These are phyloP conservation scores for Rasamsonia emersonii DNA, from an alignment of 2,329 filamentous ascomycete genomes.

Conservation along the genomic window DNA sequence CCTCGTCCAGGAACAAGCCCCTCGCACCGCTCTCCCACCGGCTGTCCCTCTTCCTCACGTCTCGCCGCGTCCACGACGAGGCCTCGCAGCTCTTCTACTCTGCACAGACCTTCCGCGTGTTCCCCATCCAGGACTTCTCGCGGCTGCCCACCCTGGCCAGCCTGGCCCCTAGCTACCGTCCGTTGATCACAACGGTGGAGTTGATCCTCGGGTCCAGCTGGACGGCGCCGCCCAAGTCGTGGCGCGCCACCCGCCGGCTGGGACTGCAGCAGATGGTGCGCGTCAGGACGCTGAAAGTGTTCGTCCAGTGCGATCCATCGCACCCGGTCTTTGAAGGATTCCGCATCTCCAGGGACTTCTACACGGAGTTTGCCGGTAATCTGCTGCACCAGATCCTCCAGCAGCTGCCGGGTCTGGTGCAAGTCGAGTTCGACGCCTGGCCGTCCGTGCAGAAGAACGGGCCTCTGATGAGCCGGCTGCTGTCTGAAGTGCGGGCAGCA, in stretches of 20 bases:
- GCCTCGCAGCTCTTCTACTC: slow-evolving; percentile 45
- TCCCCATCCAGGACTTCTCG: slow-evolving; percentile 43
- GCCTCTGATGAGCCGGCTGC: slow-evolving; percentile 43
- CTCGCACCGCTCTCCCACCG: slow-evolving; percentile 26
- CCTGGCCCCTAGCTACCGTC: slow-evolving; percentile 43
- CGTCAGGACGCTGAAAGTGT: slow-evolving; percentile 45
- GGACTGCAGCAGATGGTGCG: slow-evolving; percentile 42
- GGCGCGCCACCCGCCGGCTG: slow-evolving; percentile 42
- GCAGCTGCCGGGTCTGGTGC: slow-evolving; percentile 38
- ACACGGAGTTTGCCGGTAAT: slow-evolving; percentile 47
- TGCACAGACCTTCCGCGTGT: slow-evolving; percentile 45
- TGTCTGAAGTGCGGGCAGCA: slow-evolving; percentile 24
- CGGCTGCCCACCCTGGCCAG: slow-evolving; percentile 37
- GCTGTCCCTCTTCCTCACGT: slow-evolving; percentile 32
- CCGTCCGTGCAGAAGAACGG: slow-evolving; percentile 44
- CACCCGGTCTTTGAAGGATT: slow-evolving; percentile 49
- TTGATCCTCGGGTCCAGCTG: slow-evolving; percentile 52
- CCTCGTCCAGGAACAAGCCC: slow-evolving; percentile 27
- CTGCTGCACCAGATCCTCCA: slow-evolving; percentile 43
- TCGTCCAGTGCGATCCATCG: slow-evolving; percentile 49
- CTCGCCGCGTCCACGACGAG: slow-evolving; percentile 41
- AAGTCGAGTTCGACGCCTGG: slow-evolving; percentile 51
- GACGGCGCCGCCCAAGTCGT: slow-evolving; percentile 47
- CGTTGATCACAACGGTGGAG: slow-evolving; percentile 45
- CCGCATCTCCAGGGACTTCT: slow-evolving; percentile 47